Evolutionary conservation across 768 basidiomycete species (phyloP), one percentile per base, ranked within the genome.

Genomic region (Piloderma croceum): DNA sequence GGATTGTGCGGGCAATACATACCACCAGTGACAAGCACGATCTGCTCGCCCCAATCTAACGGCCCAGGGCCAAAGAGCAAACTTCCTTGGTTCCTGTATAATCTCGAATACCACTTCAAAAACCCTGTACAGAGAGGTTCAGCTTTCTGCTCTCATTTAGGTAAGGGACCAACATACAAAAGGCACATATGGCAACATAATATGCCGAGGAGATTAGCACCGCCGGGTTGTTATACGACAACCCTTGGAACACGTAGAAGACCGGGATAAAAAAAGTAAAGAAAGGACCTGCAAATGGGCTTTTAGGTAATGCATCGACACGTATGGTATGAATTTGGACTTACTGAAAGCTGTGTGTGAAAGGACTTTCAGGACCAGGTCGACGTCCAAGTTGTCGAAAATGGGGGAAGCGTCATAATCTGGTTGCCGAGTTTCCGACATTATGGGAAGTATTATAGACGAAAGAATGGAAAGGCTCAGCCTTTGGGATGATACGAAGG

Each of bases 1-100:
- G 19, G 15, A 24, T 40, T 15, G 15, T 11, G 32, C 4, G 3
- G 34, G 15, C 20, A n/a, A 24, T 12, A 20, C 76, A 34, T 44
- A 87, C 91, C 93, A 38, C 94, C 94, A 6, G 94, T 97, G 42
- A 98, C 71, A 27, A 97, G 69, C 4, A 97, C 81, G 41, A 94
- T 78, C 61, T 97, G 89, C 34, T 91, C 80, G 33, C 74, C 75
- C 94, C 93, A 97, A 49, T 91, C 79, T 21, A 91, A 60, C 25
- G 64, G 72, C 11, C 65, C 57, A 3, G 82, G 78, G 1, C 73
- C 69, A 44, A 78, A 79, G 18, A 90, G 59, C 17, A 81, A 55
- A 47, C 68, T 79, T 21, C 75, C 76, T 58, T 85, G 81, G 52
- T 89, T 91, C 39, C 86, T 73, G 58, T 89, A 87, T 34, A 88